Conservation (phyloP, 2,329 filamentous ascomycete genomes). For the Scleromitrula shiraiana region DNA sequence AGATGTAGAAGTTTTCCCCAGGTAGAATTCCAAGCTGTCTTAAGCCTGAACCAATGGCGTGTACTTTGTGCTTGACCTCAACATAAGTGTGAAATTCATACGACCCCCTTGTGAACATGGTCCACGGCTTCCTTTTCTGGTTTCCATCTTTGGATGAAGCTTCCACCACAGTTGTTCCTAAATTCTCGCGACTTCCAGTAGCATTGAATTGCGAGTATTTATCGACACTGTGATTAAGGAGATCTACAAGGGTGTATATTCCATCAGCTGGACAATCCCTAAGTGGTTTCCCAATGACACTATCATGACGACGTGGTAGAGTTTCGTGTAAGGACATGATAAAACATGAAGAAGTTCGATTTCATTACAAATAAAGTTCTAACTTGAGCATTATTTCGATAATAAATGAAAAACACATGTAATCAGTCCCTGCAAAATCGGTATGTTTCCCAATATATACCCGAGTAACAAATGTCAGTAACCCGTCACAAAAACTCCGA, state of each 20-base stretch:
- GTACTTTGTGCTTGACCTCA: not conserved
- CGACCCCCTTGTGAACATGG: not conserved
- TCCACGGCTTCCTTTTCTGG: not conserved
- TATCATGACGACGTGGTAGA: not conserved
- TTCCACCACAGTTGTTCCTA: not conserved
- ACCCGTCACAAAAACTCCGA: not conserved
- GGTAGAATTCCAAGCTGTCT: not conserved
- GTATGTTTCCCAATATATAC: not conserved
- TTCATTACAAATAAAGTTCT: not conserved
- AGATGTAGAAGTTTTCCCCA: conserved; percentile 44
- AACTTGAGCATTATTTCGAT: not conserved
- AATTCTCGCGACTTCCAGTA: not conserved
- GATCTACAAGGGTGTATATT: not conserved
- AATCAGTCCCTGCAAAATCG: not conserved
- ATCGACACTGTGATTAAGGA: not conserved
- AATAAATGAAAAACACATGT: not conserved
- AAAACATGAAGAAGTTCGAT: not conserved
- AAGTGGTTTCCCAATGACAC: not conserved
- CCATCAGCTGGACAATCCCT: not conserved
- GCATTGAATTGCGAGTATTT: not conserved
- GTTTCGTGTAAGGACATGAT: not conserved
- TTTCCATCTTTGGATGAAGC: not conserved
- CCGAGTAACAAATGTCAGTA: not conserved
- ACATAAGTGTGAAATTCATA: not conserved
- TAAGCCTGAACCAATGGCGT: not conserved